phyloP scores from a whole-genome alignment of 2,329 filamentous ascomycete genomes.

The Phoma sp. region DNA sequence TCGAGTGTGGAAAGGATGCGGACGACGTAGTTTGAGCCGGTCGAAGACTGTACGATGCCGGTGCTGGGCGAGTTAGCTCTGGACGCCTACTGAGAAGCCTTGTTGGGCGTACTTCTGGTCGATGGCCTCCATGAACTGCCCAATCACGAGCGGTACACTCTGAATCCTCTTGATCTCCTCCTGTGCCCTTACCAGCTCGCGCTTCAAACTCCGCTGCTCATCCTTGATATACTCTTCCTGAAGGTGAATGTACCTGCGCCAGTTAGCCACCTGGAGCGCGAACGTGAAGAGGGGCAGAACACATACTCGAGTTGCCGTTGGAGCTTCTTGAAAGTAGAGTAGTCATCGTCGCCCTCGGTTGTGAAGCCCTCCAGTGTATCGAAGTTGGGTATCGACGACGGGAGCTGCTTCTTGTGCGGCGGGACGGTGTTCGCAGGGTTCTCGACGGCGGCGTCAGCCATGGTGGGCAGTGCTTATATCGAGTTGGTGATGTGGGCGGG shows the following conservation, averaged over 20 bases:
- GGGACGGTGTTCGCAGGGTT: constrained; percentile 75
- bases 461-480: constrained; percentile 49
- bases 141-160: constrained; percentile 96
- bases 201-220: constrained; percentile 97
- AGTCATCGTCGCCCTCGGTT: constrained; percentile 87
- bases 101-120: constrained; percentile 83
- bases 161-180: constrained; percentile 99
- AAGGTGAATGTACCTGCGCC: constrained; percentile 82
- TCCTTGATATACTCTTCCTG: constrained; percentile 99
- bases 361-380: constrained; percentile 86
- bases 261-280: constrained; percentile 35
- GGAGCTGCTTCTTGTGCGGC: constrained; percentile 81
- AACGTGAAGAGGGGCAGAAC: background rate
- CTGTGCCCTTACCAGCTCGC: constrained; percentile 94
- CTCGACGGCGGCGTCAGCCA: constrained; percentile 90
- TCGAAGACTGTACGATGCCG: constrained; percentile 97
- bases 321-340: constrained; percentile 93
- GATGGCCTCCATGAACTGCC: constrained; percentile 99
- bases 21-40: constrained; percentile 98
- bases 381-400: constrained; percentile 84
- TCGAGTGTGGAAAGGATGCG: constrained; percentile 98
- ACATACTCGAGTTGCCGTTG: constrained; percentile 92
- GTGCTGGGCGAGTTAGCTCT: constrained; percentile 66
- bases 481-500: background rate
- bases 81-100: background rate